Base-by-base conservation (phyloP, 345 rosid genomes). In the Salix purpurea region DNA sequence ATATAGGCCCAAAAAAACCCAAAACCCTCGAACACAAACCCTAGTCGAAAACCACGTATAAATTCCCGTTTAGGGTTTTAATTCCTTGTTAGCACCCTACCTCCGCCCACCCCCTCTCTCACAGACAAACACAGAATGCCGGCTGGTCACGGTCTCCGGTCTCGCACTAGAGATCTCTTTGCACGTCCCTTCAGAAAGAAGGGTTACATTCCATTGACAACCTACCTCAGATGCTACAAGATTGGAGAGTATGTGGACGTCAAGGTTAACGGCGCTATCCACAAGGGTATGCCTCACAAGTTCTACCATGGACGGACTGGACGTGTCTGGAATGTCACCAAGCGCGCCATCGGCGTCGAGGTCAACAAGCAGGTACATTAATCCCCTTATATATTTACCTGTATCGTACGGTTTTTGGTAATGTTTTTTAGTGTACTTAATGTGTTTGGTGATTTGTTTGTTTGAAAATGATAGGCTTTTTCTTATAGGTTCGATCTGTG, bases 231-330 rank as follows among this genome's bases (percentile, higher is more conserved):
- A 75, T 88, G 89, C 37, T 91, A 82, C 86, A 91, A 87, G 88
- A 73, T 89, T 83, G 93, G 91, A 5, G 90, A 91, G 39, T 78
- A 83, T 44, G 95, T 91, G 15, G 95, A 91, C 61, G 21, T 91
- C 78, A 91, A 91, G 85, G 95, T 89, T 24, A 91, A 91, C 75
- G 95, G 91, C 74, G 92, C 95, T 80, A 72, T 91, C 69, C 95
- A 89, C 79, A 91, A 91, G 87, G 95, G 93, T 40, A 91, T 91
- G 95, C 92, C 95, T 62, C 95, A 91, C 76, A 91, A 91, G 83
- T 91, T 88, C 87, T 91, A 91, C 83, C 95, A 91, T 52, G 95
- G 95, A 7, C 95, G 95, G 62, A 91, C 95, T 8, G 95, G 95
- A 23, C 87, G 86, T 40, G 89, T 91, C 78, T 91, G 95, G 95